phyloP scores from a whole-genome alignment of 2,329 filamentous ascomycete species.

The Furcasterigmium furcatum region DNA sequence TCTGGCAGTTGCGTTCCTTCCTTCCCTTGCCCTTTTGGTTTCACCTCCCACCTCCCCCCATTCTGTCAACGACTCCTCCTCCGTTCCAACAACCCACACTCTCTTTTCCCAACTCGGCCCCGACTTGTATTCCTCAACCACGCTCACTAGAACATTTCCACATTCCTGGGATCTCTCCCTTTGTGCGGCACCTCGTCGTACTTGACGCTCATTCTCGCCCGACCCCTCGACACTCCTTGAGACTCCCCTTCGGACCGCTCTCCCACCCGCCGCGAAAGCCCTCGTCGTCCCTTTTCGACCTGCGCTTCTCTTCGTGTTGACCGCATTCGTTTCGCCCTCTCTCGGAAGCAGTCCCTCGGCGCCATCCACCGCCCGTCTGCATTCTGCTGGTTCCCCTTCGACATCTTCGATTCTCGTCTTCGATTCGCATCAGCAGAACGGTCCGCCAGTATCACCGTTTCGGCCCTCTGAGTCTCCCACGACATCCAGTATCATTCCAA shows the following conservation, averaged over 20 bases:
- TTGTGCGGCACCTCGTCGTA: slow-evolving; percentile 3
- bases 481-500: too few relatives aligned
- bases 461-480: background rate
- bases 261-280: background rate
- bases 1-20: slow-evolving; percentile 3
- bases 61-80: background rate
- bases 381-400: slow-evolving; percentile 2
- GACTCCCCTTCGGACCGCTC: slow-evolving; percentile 5
- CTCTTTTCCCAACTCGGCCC: background rate
- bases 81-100: background rate
- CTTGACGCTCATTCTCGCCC: slow-evolving; percentile 4
- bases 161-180: slow-evolving; percentile 2
- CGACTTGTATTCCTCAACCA: slow-evolving; percentile 3
- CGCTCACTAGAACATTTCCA: slow-evolving; percentile 8
- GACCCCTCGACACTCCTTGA: slow-evolving; percentile 19
- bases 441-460: background rate
- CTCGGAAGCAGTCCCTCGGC: slow-evolving; percentile 2
- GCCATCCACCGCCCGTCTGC: background rate
- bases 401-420: background rate
- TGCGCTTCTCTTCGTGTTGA: slow-evolving; percentile 12
- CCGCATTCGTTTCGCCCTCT: slow-evolving; percentile 11
- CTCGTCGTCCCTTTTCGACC: slow-evolving; percentile 8
- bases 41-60: slow-evolving; percentile 1
- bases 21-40: background rate
- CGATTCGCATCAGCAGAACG: background rate